Conservation (phyloP, 805 yeast genomes). For the Blastobotrys robertii region DNA sequence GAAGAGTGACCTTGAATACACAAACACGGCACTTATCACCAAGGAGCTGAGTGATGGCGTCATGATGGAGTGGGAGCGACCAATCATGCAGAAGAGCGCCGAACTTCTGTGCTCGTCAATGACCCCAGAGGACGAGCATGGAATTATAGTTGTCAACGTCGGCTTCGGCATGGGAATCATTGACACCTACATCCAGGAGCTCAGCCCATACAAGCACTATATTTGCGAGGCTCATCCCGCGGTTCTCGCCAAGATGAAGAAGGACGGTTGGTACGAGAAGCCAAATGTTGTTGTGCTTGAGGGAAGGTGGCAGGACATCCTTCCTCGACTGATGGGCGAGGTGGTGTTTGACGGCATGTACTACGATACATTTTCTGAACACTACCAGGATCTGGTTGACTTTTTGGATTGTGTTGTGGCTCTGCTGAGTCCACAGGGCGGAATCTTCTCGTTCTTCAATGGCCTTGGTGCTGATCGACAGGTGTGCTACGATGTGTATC, state of each 20-base stretch:
- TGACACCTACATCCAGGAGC: constrained; percentile 61
- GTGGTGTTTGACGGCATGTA: constrained; percentile 85
- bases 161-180: constrained; percentile 98
- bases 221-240: constrained; percentile 95
- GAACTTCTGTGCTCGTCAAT: constrained; percentile 42
- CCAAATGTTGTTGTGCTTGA: constrained; percentile 62
- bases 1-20: constrained; percentile 54
- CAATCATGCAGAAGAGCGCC: constrained; percentile 73
- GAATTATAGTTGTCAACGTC: constrained; percentile 52
- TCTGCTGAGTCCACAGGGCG: constrained; percentile 66
- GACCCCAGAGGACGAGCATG: constrained; percentile 29
- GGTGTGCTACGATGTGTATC: constrained; percentile 75
- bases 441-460: constrained; percentile 76
- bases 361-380: constrained; percentile 90
- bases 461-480: constrained; percentile 79
- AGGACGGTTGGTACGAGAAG: constrained; percentile 77
- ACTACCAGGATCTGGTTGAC: constrained; percentile 79
- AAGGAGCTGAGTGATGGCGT: constrained; percentile 76
- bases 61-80: constrained; percentile 95
- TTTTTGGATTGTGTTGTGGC: constrained; percentile 78
- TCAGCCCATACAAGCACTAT: constrained; percentile 59
- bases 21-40: constrained; percentile 61
- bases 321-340: constrained; percentile 52
- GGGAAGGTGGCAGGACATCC: constrained; percentile 89
- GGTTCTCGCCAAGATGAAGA: constrained; percentile 55